These are phyloP conservation scores for Aspergillus sp. DNA, from an alignment of 2,329 filamentous ascomycete genomes.

Conservation along the genomic window DNA sequence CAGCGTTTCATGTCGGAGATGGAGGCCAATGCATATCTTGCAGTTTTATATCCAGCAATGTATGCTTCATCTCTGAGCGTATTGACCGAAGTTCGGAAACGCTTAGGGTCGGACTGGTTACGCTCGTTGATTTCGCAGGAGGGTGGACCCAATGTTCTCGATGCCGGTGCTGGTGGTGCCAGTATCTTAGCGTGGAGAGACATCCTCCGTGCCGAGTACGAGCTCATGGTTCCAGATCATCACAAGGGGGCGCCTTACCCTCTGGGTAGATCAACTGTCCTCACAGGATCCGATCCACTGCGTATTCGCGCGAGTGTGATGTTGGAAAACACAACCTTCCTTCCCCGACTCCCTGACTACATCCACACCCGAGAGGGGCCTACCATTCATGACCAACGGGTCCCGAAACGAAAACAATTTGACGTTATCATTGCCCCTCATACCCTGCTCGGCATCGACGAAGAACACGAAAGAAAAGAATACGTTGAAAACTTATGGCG, in stretches of 20 bases:
- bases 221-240: constrained; percentile 56
- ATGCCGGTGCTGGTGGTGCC: constrained; percentile 62
- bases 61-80: constrained; percentile 59
- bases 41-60: constrained; percentile 60
- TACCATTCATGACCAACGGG: constrained; percentile 57
- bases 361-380: constrained; percentile 61
- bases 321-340: constrained; percentile 84
- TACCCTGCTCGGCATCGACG: constrained; percentile 71
- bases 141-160: constrained; percentile 58
- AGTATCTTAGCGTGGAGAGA: constrained; percentile 65
- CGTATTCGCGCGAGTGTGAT: constrained; percentile 73
- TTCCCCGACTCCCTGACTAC: constrained; percentile 88
- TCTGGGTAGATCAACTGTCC: constrained; percentile 72
- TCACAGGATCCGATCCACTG: constrained; percentile 73
- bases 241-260: constrained; percentile 42
- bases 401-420: constrained; percentile 69
- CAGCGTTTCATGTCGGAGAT: constrained; percentile 60
- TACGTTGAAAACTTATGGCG: constrained; percentile 88
- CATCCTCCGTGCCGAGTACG: constrained; percentile 78
- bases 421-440: constrained; percentile 91
- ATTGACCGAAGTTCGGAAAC: constrained; percentile 60
- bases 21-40: constrained; percentile 60
- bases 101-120: constrained; percentile 60
- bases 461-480: constrained; percentile 74
- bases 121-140: constrained; percentile 55